Evolutionary conservation across 73 alveolate species (phyloP).

Genomic region (Stentor coeruleus): DNA sequence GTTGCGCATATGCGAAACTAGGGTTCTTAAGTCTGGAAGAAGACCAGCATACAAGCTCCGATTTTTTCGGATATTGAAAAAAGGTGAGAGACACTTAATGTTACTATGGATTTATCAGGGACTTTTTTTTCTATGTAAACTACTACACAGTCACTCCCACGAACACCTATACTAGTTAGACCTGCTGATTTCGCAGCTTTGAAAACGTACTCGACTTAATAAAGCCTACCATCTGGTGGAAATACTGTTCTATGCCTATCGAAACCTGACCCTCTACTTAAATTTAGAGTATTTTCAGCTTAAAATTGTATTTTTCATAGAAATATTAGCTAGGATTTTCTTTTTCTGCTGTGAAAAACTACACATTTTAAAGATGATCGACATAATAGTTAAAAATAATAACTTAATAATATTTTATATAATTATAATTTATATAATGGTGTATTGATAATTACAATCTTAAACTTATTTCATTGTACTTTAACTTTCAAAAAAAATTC

Average conservation of each 20-base stretch:
- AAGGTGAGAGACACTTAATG: constrained; percentile 85
- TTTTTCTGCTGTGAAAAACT: too few species aligned
- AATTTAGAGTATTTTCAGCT: too few species aligned
- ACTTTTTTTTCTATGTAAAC: constrained; percentile 44
- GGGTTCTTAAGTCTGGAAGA: constrained; percentile 73
- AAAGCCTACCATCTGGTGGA: constrained; percentile 95
- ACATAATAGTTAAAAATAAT: too few species aligned
- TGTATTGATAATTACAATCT: too few species aligned
- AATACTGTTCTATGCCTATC: constrained; percentile 86
- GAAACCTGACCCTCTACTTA: constrained; percentile 47
- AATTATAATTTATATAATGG: too few species aligned
- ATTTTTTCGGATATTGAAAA: constrained; percentile 75
- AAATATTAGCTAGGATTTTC: too few species aligned
- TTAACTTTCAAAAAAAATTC: too few species aligned
- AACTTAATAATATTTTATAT: too few species aligned
- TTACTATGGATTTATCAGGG: constrained; percentile 89
- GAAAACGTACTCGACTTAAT: constrained; percentile 90
- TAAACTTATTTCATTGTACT: too few species aligned
- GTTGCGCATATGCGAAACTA: constrained; percentile 78
- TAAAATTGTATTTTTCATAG: too few species aligned
- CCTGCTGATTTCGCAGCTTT: constrained; percentile 92
- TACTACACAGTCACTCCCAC: constrained; percentile 88
- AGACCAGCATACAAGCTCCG: constrained; percentile 87
- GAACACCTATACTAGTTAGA: constrained; percentile 86
- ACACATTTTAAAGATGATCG: too few species aligned